Conservation (phyloP, 2,329 filamentous ascomycete genomes). For the Colletotrichum cordylinicola region DNA sequence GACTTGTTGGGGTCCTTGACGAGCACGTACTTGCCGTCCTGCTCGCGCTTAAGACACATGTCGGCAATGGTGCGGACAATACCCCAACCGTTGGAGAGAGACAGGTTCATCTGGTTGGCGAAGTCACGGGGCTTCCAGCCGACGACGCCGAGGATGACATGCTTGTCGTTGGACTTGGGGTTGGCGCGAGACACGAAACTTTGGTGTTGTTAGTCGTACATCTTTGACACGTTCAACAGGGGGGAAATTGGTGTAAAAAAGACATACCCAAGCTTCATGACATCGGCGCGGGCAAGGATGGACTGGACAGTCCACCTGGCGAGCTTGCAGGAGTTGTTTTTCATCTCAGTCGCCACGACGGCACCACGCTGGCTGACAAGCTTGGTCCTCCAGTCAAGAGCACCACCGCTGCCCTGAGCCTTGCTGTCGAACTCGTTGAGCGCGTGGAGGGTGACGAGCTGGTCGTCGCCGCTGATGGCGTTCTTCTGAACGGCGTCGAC, state of each 20-base stretch:
- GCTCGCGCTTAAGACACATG: slow-evolving; percentile 79
- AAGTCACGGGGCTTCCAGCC: slow-evolving; percentile 99
- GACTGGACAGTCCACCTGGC: slow-evolving; percentile 97
- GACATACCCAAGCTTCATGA: slow-evolving; percentile 94
- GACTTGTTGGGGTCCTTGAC: slow-evolving; percentile 97
- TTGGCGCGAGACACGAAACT: slow-evolving; percentile 95
- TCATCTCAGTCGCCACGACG: slow-evolving; percentile 99
- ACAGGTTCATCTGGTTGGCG: slow-evolving; percentile 96
- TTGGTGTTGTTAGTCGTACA: slow-evolving; percentile 29
- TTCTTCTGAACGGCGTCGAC: slow-evolving; percentile 96
- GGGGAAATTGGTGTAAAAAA: neutral
- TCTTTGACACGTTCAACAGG: neutral
- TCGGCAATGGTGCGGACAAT: slow-evolving; percentile 98
- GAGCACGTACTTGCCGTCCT: slow-evolving; percentile 80
- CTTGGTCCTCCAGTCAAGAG: slow-evolving; percentile 96
- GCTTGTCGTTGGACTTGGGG: slow-evolving; percentile 90
- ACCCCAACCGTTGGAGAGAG: slow-evolving; percentile 96
- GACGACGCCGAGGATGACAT: slow-evolving; percentile 93
- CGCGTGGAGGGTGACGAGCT: slow-evolving; percentile 90
- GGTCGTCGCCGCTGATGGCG: slow-evolving; percentile 88
- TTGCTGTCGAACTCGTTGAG: slow-evolving; percentile 99
- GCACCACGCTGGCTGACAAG: slow-evolving; percentile 93
- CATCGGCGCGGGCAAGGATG: slow-evolving; percentile 95
- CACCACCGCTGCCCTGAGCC: slow-evolving; percentile 92
- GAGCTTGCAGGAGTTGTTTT: slow-evolving; percentile 99